Percentiles rank a stretch among this genome's conserved stretches.
Conservation (phyloP, 2,329 filamentous ascomycete genomes). For the Apiospora aurea region DNA sequence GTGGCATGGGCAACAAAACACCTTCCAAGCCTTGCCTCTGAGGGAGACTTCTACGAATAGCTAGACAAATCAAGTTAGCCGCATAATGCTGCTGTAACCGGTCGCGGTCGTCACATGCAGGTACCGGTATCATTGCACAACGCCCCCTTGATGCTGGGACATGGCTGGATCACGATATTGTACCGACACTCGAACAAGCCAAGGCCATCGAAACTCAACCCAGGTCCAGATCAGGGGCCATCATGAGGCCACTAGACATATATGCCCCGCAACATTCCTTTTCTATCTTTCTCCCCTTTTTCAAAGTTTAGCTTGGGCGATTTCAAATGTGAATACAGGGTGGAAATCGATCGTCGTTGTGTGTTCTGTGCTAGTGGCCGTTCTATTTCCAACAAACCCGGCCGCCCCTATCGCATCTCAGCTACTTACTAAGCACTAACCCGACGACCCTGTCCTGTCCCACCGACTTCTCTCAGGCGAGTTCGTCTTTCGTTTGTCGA, state of each 20-base stretch:
- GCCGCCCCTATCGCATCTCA: background rate
- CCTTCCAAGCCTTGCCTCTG: background rate
- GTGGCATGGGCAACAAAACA: background rate
- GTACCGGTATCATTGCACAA: background rate
- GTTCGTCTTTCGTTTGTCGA: no score
- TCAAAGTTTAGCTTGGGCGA: background rate
- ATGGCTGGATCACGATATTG: background rate
- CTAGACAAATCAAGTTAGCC: background rate
- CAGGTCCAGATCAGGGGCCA: background rate
- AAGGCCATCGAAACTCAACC: no score
- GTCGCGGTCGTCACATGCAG: constrained; percentile 3
- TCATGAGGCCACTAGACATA: background rate
- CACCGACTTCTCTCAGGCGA: no score
- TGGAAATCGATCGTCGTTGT: background rate
- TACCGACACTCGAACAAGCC: no score
- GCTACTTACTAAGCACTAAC: background rate
- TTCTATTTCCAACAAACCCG: background rate
- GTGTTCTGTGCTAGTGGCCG: background rate
- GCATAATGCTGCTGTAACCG: background rate
- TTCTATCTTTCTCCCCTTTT: background rate
- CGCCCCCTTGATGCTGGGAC: background rate
- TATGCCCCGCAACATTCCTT: background rate
- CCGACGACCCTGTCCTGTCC: no score
- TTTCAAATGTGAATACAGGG: background rate
- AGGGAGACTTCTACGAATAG: background rate